These are phyloP conservation scores for Aspergillus flavus DNA, from an alignment of 2,329 filamentous ascomycete genomes.

Conservation along the genomic window DNA sequence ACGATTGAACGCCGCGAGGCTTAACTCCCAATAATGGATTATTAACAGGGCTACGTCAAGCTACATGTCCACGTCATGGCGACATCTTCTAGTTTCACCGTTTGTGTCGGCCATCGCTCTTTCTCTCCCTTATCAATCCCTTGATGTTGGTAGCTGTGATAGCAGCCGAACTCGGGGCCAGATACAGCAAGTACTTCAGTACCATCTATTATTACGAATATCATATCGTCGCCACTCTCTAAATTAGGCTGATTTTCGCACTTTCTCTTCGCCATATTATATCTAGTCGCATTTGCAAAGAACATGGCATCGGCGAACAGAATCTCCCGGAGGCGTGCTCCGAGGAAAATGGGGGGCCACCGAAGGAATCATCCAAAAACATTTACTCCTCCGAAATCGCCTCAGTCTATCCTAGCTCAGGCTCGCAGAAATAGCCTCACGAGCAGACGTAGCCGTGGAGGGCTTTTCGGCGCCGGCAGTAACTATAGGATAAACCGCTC, in stretches of 20 bases:
- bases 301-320: slow-evolving; percentile 20
- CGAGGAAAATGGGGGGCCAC: slow-evolving; percentile 11
- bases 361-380: slow-evolving; percentile 15
- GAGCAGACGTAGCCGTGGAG: slow-evolving; percentile 9
- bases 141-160: not conserved
- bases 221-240: not conserved
- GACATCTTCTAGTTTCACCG: not conserved
- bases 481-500: slow-evolving; percentile 8
- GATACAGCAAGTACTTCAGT: not conserved
- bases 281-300: not conserved
- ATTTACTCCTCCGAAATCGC: slow-evolving; percentile 15
- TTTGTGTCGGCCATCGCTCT: not conserved
- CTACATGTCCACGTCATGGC: not conserved
- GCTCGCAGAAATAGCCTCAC: slow-evolving; percentile 14
- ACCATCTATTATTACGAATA: not conserved
- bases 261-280: not conserved
- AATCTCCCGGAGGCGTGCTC: slow-evolving; percentile 14
- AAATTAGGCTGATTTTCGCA: not conserved
- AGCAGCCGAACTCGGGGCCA: not conserved
- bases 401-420: slow-evolving; percentile 17
- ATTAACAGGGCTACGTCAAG: not conserved
- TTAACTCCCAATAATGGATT: not conserved
- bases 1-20: not conserved
- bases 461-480: slow-evolving; percentile 5
- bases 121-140: slow-evolving; percentile 1